phyloP scores from a whole-genome alignment of 257 asterid species.

The Nicotiana benthamiana region DNA sequence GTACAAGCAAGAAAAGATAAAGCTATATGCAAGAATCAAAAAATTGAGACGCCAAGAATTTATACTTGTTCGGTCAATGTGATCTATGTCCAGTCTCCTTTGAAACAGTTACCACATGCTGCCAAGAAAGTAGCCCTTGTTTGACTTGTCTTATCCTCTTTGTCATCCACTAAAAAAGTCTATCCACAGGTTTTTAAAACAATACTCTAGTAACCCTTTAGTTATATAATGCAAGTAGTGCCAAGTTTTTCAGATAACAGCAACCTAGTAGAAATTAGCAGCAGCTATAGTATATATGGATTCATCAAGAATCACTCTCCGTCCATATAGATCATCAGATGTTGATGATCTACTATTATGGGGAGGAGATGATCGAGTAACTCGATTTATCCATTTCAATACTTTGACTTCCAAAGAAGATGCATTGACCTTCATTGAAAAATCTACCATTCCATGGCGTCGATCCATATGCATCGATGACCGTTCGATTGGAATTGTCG shows the following conservation, averaged over 20 bases:
- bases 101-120: too few species aligned
- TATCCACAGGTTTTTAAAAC: too few species aligned
- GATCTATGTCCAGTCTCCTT: too few species aligned
- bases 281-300: slow-evolving; percentile 15
- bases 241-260: not conserved
- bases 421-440: slow-evolving; percentile 33
- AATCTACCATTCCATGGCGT: slow-evolving; percentile 42
- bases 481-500: slow-evolving; percentile 28
- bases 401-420: slow-evolving; percentile 34
- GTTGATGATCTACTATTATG: slow-evolving; percentile 36
- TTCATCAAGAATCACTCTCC: slow-evolving; percentile 27
- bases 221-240: too few species aligned
- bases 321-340: slow-evolving; percentile 28
- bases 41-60: too few species aligned
- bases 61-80: too few species aligned
- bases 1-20: too few species aligned
- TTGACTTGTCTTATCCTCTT: too few species aligned
- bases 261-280: not conserved
- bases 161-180: too few species aligned
- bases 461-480: slow-evolving; percentile 41
- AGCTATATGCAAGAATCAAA: too few species aligned
- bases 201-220: too few species aligned
- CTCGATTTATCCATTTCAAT: slow-evolving; percentile 18
- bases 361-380: slow-evolving; percentile 53
- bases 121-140: too few species aligned